Evolutionary conservation across 768 basidiomycete species (phyloP).

Genomic region (Boletus insuetus): DNA sequence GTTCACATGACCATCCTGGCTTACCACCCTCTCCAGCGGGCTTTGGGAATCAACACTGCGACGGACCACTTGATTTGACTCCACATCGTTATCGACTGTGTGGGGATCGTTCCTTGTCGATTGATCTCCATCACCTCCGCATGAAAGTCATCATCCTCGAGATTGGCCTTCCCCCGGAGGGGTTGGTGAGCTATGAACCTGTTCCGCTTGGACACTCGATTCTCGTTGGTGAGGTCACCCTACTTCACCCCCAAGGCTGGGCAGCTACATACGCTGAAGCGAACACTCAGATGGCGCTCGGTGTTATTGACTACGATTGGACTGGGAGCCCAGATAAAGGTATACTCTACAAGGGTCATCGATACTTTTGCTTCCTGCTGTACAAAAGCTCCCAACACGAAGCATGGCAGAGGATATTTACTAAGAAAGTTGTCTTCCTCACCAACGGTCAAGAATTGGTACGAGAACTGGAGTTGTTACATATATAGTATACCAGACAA

Average conservation of each 20-base stretch:
- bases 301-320: slow-evolving; percentile 23
- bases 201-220: neutral
- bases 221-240: slow-evolving; percentile 4
- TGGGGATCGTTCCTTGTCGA: slow-evolving; percentile 19
- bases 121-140: neutral
- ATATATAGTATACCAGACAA: neutral
- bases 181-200: neutral
- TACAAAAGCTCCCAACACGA: neutral
- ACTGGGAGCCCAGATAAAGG: slow-evolving; percentile 10
- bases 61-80: neutral
- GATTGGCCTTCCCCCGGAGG: neutral
- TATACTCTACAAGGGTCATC: neutral
- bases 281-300: slow-evolving; percentile 11
- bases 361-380: slow-evolving; percentile 21
- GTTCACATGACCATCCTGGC: slow-evolving; percentile 2
- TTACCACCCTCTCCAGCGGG: slow-evolving; percentile 15
- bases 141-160: slow-evolving; percentile 12
- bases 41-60: slow-evolving; percentile 3
- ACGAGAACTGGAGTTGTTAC: slow-evolving; percentile 3
- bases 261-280: too few relatives aligned
- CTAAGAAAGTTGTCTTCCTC: slow-evolving; percentile 19
- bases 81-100: slow-evolving; percentile 19
- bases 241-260: neutral
- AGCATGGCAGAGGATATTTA: slow-evolving; percentile 12
- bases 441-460: slow-evolving; percentile 3